A percentile compares a stretch with the other conserved stretches of the same genome.
phyloP scores from a whole-genome alignment of 768 basidiomycete genomes.

The Lactarius pseudohatsudake region DNA sequence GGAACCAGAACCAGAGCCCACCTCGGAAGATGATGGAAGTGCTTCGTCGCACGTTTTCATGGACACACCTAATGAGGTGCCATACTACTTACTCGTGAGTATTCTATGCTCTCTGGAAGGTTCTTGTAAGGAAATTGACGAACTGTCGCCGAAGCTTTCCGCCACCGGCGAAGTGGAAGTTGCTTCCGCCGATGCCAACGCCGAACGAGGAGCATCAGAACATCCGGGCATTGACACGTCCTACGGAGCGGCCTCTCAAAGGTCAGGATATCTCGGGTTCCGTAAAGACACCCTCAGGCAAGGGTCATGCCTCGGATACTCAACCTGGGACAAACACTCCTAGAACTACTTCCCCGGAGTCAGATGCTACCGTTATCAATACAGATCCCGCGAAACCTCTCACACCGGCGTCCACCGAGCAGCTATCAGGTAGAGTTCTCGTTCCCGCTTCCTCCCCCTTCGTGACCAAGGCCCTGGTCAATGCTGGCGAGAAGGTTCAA shows the following conservation, averaged over 20 bases:
- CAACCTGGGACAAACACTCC: background rate
- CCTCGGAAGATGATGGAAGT: constrained; percentile 16
- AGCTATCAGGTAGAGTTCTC: constrained; percentile 9
- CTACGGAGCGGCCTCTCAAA: background rate
- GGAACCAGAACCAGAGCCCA: constrained; percentile 18
- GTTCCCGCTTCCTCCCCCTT: constrained; percentile 24
- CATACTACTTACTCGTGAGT: constrained; percentile 14
- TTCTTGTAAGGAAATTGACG: constrained; percentile 6
- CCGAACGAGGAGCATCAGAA: background rate
- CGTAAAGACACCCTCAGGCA: background rate
- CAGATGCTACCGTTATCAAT: constrained; percentile 17
- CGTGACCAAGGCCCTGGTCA: background rate
- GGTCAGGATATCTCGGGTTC: constrained; percentile 1
- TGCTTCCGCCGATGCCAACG: background rate
- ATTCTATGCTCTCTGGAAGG: background rate
- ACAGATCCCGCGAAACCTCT: constrained; percentile 9
- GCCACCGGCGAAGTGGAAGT: background rate
- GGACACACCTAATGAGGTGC: constrained; percentile 19
- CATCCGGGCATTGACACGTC: background rate
- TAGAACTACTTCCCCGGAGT: constrained; percentile 10
- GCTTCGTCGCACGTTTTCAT: constrained; percentile 18
- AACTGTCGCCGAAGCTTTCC: background rate
- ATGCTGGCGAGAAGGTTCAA: background rate
- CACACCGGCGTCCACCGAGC: background rate
- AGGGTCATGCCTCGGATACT: background rate